Percentiles rank a stretch among this genome's conserved stretches.
Evolutionary conservation across 768 basidiomycete genomes (phyloP).

Genomic region (Amanita pseudoporphyria): DNA sequence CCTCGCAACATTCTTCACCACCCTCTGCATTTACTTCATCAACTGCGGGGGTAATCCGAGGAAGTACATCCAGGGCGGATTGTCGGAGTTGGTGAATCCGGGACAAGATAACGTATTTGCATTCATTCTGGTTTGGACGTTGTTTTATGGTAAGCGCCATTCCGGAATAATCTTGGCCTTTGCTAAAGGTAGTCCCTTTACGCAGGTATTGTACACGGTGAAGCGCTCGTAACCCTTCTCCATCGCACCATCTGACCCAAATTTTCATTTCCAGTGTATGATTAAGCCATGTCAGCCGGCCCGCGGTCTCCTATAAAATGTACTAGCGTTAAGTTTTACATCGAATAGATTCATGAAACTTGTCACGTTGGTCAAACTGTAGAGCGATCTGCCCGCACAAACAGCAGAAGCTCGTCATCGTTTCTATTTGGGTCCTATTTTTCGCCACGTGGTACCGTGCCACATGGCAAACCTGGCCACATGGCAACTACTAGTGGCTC

Average conservation of each 20-base stretch:
- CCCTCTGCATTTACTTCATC: slow-evolving; percentile 51
- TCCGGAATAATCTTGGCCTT: not conserved
- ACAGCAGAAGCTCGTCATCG: not conserved
- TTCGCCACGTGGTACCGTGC: slow-evolving; percentile 23
- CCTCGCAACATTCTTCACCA: slow-evolving; percentile 56
- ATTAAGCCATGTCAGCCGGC: slow-evolving; percentile 7
- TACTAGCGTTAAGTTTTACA: not conserved
- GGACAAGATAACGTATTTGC: slow-evolving; percentile 89
- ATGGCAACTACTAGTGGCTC: slow-evolving; percentile 23
- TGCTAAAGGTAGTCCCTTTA: not conserved
- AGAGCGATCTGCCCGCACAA: not conserved
- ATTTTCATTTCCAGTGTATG: slow-evolving; percentile 13
- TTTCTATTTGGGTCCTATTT: not conserved
- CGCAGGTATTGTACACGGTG: slow-evolving; percentile 42
- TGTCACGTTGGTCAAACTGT: no score
- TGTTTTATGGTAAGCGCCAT: slow-evolving; percentile 71
- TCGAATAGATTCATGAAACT: no score
- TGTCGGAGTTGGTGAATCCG: slow-evolving; percentile 65
- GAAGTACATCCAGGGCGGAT: slow-evolving; percentile 55
- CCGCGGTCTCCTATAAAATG: not conserved
- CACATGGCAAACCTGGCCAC: slow-evolving; percentile 19
- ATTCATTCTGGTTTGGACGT: slow-evolving; percentile 89
- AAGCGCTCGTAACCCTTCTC: slow-evolving; percentile 11
- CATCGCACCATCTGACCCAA: not conserved
- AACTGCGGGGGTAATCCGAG: slow-evolving; percentile 62